Percentiles rank a stretch among this genome's conserved stretches.
phyloP scores from a whole-genome alignment of 2,329 filamentous ascomycete genomes.

The Colletotrichum sp. region DNA sequence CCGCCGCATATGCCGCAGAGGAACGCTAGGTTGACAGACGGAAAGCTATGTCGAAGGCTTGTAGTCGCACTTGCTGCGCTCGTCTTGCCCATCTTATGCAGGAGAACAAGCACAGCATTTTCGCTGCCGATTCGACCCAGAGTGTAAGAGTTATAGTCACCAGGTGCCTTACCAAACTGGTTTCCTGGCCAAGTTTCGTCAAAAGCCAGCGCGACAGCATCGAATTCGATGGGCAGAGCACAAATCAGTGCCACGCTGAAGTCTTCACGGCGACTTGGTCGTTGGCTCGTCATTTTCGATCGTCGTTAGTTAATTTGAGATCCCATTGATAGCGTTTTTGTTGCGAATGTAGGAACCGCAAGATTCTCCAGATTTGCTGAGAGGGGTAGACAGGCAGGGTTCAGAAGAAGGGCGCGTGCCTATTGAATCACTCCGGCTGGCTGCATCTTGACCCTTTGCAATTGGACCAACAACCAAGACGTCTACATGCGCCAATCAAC shows the following conservation, averaged over 20 bases:
- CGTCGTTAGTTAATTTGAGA: background rate
- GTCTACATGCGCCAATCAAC: background rate
- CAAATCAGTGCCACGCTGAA: constrained; percentile 14
- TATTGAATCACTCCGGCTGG: background rate
- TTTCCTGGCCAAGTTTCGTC: constrained; percentile 30
- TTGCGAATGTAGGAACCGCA: no score
- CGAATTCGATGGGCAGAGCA: constrained; percentile 1
- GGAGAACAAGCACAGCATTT: constrained; percentile 30
- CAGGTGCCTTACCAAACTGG: constrained; percentile 23
- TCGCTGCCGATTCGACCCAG: constrained; percentile 30
- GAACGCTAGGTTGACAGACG: constrained; percentile 34
- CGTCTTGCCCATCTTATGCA: constrained; percentile 32
- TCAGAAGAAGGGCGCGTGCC: background rate
- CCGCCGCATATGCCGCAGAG: constrained; percentile 47
- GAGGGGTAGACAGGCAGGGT: background rate
- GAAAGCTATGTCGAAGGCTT: constrained; percentile 37
- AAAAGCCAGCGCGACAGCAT: constrained; percentile 20
- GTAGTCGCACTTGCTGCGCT: constrained; percentile 29
- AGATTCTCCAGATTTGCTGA: no score
- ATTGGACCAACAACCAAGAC: background rate
- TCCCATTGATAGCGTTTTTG: no score
- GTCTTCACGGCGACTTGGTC: background rate
- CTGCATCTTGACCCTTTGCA: background rate
- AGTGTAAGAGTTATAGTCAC: constrained; percentile 33
- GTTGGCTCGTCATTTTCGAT: background rate